Base-by-base conservation (phyloP, 2,329 filamentous ascomycete genomes). In the Colletotrichum tabaci region DNA sequence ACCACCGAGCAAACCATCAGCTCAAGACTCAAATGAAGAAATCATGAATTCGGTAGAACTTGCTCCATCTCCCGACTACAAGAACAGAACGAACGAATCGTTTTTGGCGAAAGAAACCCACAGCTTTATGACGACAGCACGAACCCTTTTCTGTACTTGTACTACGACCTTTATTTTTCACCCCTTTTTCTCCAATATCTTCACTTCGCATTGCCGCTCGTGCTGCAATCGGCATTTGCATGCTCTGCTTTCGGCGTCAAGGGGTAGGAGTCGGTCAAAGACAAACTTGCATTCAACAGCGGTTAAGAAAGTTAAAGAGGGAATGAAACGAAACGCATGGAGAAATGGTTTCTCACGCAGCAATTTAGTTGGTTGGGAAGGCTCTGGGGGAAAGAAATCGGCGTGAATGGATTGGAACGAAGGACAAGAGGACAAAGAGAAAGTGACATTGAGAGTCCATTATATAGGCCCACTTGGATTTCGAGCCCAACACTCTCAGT, bases 391-490 rank as follows among this genome's bases (percentile, higher is more conserved):
- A 46, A 53, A 57, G 38, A 40, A 71, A 71, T 35, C 18, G 30
- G 58, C 53, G 58, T 49, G 13, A 35, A 58, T 40, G 46, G 58
- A 50, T 26, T 4, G n/a, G 4, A 21, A 57, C 23, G 26, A 38
- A 58, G 46, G n/a, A 18, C n/a, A 13, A 9, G 13, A 47, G 55
- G n/a, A 35, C 23, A 46, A 53, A 30, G 38, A 13, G 18, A 58
- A 30, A 23, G 38, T 16, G 46, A 26, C 55, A 30, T 50, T 40
- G 9, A 65, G 46, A 38, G 42, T 60, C 65, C 21, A 13, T 68
- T 63, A 60, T 68, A 71, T 68, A 71, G 64, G 58, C 58, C 65
- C 68, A 18, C 56, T 53, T 68, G 61, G 57, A 53, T 52, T 67
- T 67, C 42, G 38, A 71, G 67, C 46, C 46, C 46, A 44, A 44